These are phyloP conservation scores for Tardiomyces blankii DNA, from an alignment of 1,139 yeast species.

Conservation along the genomic window DNA sequence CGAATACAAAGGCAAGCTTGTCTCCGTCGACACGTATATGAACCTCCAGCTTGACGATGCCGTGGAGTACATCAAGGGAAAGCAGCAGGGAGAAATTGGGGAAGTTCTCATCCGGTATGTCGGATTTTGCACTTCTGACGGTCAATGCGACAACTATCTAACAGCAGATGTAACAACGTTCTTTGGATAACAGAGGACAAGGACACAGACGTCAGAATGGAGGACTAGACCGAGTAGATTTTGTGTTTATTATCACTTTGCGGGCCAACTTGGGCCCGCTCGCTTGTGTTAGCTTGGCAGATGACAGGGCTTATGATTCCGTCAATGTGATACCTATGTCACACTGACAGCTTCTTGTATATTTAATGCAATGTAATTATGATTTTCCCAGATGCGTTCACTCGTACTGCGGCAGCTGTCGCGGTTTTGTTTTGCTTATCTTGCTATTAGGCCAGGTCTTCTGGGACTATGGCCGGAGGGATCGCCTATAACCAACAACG, in stretches of 20 bases:
- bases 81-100: constrained; percentile 51
- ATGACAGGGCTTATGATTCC: no score
- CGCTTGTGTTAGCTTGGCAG: no score
- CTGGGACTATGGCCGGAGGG: no score
- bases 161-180: constrained; percentile 30
- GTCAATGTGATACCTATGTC: no score
- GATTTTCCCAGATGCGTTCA: no score
- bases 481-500: no score
- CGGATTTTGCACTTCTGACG: constrained; percentile 32
- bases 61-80: constrained; percentile 45
- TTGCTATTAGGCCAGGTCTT: no score
- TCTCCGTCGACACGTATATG: constrained; percentile 88
- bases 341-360: no score
- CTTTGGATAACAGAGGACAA: constrained; percentile 30
- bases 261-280: no score
- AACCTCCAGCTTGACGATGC: constrained; percentile 70
- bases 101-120: constrained; percentile 54
- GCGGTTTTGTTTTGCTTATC: no score
- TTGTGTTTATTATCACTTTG: neutral
- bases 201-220: neutral
- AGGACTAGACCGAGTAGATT: neutral
- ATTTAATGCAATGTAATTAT: no score
- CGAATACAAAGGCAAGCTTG: constrained; percentile 75
- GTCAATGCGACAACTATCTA: constrained; percentile 16
- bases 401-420: no score